These are phyloP conservation scores for Penicillium sp. DNA, from an alignment of 2,329 filamentous ascomycete species.

Conservation along the genomic window DNA sequence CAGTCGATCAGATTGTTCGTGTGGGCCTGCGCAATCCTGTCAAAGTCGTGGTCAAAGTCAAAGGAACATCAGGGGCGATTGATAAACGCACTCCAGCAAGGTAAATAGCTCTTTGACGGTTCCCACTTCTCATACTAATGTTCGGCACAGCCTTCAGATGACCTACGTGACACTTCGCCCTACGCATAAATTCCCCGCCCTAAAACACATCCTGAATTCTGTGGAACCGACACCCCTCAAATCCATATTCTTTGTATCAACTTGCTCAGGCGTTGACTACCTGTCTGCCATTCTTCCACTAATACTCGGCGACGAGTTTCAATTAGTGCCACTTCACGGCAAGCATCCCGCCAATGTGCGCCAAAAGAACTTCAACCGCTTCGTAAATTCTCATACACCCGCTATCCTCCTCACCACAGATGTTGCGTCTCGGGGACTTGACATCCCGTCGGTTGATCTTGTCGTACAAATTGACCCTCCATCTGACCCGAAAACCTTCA, in stretches of 20 bases:
- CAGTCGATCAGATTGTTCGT: constrained; percentile 88
- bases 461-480: constrained; percentile 87
- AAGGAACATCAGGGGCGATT: constrained; percentile 72
- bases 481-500: constrained; percentile 84
- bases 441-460: constrained; percentile 89
- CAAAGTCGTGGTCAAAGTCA: constrained; percentile 92
- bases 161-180: constrained; percentile 77
- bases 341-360: constrained; percentile 89
- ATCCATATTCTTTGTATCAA: constrained; percentile 89
- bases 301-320: constrained; percentile 70
- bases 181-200: constrained; percentile 77
- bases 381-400: constrained; percentile 74
- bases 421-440: constrained; percentile 85
- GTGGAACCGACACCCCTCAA: constrained; percentile 78
- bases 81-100: constrained; percentile 88
- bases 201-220: constrained; percentile 71
- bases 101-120: constrained; percentile 29
- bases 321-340: constrained; percentile 82
- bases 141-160: constrained; percentile 72
- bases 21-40: constrained; percentile 93
- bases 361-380: constrained; percentile 83
- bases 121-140: constrained; percentile 22
- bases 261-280: constrained; percentile 94
- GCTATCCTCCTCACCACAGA: constrained; percentile 90
- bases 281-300: constrained; percentile 79